Conservation (phyloP, 192 early-diverging fungal genomes). For the Irineochytrium annulatum region DNA sequence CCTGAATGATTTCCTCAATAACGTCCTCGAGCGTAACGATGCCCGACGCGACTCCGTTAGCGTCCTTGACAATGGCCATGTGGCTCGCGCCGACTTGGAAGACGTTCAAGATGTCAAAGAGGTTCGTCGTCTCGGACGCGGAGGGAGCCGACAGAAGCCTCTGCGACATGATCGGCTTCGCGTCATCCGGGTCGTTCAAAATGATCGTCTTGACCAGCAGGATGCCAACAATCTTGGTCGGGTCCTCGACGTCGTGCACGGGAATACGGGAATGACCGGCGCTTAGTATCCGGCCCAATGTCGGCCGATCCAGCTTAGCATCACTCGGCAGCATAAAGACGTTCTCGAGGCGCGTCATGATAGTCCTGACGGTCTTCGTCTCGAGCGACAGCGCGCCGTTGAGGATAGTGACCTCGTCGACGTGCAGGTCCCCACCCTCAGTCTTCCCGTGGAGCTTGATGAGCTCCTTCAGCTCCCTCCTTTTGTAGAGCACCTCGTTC, state of each 20-base stretch:
- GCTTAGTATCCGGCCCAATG: conserved; percentile 23
- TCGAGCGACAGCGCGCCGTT: conserved; percentile 46
- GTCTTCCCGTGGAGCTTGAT: conserved; percentile 46
- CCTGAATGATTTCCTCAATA: conserved; percentile 54
- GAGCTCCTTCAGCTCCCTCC: conserved; percentile 43
- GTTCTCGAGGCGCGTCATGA: conserved; percentile 49
- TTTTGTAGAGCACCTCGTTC: not conserved
- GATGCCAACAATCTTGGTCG: conserved; percentile 44
- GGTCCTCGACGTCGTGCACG: conserved; percentile 37
- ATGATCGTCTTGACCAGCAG: conserved; percentile 40
- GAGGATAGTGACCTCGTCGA: conserved; percentile 50
- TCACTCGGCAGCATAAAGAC: conserved; percentile 41
- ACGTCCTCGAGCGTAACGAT: conserved; percentile 54
- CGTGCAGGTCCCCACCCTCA: conserved; percentile 36
- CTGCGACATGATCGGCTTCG: conserved; percentile 28
- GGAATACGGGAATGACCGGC: conserved; percentile 49
- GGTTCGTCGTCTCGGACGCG: conserved; percentile 33
- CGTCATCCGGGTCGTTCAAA: conserved; percentile 42
- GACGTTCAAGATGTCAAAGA: conserved; percentile 52
- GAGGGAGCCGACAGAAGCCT: conserved; percentile 38
- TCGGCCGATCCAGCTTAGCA: conserved; percentile 19
- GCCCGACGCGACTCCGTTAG: too few species aligned
- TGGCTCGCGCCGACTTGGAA: conserved; percentile 51
- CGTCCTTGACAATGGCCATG: conserved; percentile 49
- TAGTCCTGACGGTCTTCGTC: conserved; percentile 41